Evolutionary conservation across 129 eudicot species (phyloP).

Genomic region (Artemisia tridentata): DNA sequence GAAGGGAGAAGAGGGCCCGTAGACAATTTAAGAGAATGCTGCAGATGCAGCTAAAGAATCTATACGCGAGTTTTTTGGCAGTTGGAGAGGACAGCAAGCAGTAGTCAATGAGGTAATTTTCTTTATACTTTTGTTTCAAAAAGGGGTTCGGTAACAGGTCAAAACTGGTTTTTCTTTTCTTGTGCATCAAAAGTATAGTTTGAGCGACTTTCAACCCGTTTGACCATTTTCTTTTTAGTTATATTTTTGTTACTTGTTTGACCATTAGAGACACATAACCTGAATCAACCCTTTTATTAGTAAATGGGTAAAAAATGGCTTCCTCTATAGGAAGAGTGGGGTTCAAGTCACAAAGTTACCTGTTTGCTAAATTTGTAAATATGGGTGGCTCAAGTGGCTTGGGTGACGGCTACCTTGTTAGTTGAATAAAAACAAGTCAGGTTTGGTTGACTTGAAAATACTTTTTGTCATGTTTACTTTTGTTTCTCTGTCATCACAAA

Average conservation of each 20-base stretch:
- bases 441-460: too few species aligned
- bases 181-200: background rate
- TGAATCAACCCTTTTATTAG: background rate
- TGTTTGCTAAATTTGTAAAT: too few species aligned
- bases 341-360: too few species aligned
- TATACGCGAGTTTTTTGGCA: slow-evolving; percentile 62
- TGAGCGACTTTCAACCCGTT: background rate
- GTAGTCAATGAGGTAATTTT: slow-evolving; percentile 63
- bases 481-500: too few species aligned
- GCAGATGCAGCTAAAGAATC: slow-evolving; percentile 97
- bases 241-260: background rate
- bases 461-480: too few species aligned
- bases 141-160: background rate
- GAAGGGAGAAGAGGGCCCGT: too few species aligned
- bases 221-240: background rate
- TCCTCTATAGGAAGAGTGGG: background rate
- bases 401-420: too few species aligned
- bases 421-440: too few species aligned
- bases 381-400: too few species aligned
- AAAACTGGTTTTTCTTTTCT: background rate
- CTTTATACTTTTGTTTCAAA: background rate
- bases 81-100: slow-evolving; percentile 72
- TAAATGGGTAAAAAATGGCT: background rate
- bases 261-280: background rate
- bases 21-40: too few species aligned